A percentile compares a stretch with the other conserved stretches of the same genome.
phyloP scores from a whole-genome alignment of 2,329 filamentous ascomycete species.

The Corinectria fuckeliana region DNA sequence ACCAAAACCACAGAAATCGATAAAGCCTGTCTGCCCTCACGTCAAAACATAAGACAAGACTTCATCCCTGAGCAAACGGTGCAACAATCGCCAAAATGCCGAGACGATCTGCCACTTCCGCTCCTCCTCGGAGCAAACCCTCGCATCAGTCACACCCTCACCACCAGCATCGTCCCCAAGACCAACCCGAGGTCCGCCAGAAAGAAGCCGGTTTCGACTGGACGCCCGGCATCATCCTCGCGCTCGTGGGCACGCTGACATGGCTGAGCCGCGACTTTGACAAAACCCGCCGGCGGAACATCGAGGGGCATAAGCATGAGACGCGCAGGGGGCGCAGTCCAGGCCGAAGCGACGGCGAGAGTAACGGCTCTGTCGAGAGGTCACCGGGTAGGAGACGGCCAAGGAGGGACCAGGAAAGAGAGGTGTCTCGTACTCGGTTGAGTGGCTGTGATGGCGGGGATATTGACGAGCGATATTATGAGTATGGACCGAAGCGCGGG shows the following conservation, averaged over 20 bases:
- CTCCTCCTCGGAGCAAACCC: conserved; percentile 9
- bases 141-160: conserved; percentile 2
- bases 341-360: neutral
- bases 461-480: conserved; percentile 17
- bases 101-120: conserved; percentile 22
- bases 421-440: neutral
- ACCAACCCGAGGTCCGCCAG: conserved; percentile 46
- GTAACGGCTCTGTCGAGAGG: neutral
- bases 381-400: neutral
- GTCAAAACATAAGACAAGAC: too few relatives aligned
- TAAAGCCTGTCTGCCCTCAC: neutral
- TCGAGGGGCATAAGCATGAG: conserved; percentile 9
- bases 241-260: conserved; percentile 44
- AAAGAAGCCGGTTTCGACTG: conserved; percentile 47
- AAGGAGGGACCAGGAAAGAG: neutral
- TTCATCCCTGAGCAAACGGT: neutral
- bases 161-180: conserved; percentile 21
- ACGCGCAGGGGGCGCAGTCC: neutral
- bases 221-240: conserved; percentile 48
- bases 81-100: conserved; percentile 18
- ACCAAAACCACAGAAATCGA: neutral
- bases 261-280: conserved; percentile 49
- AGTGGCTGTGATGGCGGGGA: neutral
- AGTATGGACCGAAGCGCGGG: conserved; percentile 9
- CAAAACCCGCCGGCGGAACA: conserved; percentile 2